phyloP scores from a whole-genome alignment of 768 basidiomycete species.

The Russula virescens region DNA sequence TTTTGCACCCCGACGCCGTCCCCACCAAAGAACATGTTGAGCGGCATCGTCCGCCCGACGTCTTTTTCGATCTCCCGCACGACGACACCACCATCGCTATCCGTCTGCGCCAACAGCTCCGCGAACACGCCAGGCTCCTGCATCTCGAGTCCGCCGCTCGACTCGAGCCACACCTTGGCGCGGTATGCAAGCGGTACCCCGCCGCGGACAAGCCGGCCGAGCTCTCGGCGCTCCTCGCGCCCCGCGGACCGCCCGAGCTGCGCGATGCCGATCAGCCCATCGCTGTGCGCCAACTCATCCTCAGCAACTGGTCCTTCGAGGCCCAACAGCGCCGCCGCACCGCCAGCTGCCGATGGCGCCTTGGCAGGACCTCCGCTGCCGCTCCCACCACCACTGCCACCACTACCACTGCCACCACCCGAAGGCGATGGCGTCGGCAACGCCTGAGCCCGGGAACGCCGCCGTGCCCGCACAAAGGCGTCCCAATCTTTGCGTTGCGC shows the following conservation, averaged over 20 bases:
- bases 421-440: conserved; percentile 26
- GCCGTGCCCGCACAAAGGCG: conserved; percentile 53
- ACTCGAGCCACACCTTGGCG: conserved; percentile 90
- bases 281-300: conserved; percentile 74
- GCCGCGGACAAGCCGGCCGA: conserved; percentile 69
- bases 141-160: conserved; percentile 88
- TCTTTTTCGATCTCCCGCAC: conserved; percentile 92
- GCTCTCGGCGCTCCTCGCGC: conserved; percentile 69
- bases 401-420: conserved; percentile 22
- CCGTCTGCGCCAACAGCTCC: conserved; percentile 57
- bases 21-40: conserved; percentile 95
- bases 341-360: conserved; percentile 28
- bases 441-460: conserved; percentile 47
- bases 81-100: conserved; percentile 44
- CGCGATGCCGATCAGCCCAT: conserved; percentile 85
- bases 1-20: conserved; percentile 94
- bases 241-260: conserved; percentile 74
- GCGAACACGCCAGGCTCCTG: conserved; percentile 86
- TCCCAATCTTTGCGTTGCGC: conserved; percentile 81
- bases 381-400: background rate
- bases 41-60: conserved; percentile 83
- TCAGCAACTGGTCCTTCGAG: conserved; percentile 56
- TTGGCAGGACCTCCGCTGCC: background rate
- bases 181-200: conserved; percentile 88
- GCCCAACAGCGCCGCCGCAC: conserved; percentile 62